A percentile compares a stretch with the other conserved stretches of the same genome.
Evolutionary conservation across 768 basidiomycete species (phyloP).

Genomic region (Rhodotorula paludigena): DNA sequence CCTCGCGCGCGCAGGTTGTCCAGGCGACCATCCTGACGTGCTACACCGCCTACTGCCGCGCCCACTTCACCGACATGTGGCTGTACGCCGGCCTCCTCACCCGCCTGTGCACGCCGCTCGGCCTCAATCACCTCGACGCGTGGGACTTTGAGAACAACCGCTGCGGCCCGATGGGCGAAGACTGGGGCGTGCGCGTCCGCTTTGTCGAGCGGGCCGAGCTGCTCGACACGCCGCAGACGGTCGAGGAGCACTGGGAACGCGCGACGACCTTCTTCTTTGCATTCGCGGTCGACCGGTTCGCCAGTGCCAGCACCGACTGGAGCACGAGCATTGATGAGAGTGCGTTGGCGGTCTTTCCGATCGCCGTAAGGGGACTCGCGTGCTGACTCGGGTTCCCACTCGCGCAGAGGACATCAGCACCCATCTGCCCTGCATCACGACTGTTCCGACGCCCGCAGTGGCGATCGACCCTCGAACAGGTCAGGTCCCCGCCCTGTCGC

Average conservation of each 20-base stretch:
- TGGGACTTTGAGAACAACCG: constrained; percentile 21
- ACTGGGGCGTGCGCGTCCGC: constrained; percentile 25
- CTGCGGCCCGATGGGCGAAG: constrained; percentile 11
- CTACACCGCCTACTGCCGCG: constrained; percentile 24
- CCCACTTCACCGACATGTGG: constrained; percentile 32
- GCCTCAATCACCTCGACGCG: constrained; percentile 33
- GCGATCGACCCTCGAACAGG: constrained; percentile 7
- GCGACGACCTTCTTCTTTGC: constrained; percentile 33
- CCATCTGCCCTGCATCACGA: constrained; percentile 23
- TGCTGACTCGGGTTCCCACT: too few species aligned
- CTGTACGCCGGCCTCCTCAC: constrained; percentile 26
- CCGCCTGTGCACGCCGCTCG: constrained; percentile 32
- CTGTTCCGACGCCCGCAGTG: constrained; percentile 5
- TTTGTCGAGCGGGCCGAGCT: constrained; percentile 10
- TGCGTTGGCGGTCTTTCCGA: too few species aligned
- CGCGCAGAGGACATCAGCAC: constrained; percentile 31
- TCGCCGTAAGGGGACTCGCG: too few species aligned
- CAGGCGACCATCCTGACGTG: constrained; percentile 25
- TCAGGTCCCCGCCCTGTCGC: constrained; percentile 14
- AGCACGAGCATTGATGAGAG: constrained; percentile 37
- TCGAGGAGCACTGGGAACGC: constrained; percentile 31
- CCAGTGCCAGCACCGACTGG: constrained; percentile 36
- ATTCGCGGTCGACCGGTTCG: constrained; percentile 37
- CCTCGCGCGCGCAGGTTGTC: constrained; percentile 13
- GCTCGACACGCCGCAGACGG: constrained; percentile 3